Conservation (phyloP, 164 flowering plant species). For the Dillenia turbinata region DNA sequence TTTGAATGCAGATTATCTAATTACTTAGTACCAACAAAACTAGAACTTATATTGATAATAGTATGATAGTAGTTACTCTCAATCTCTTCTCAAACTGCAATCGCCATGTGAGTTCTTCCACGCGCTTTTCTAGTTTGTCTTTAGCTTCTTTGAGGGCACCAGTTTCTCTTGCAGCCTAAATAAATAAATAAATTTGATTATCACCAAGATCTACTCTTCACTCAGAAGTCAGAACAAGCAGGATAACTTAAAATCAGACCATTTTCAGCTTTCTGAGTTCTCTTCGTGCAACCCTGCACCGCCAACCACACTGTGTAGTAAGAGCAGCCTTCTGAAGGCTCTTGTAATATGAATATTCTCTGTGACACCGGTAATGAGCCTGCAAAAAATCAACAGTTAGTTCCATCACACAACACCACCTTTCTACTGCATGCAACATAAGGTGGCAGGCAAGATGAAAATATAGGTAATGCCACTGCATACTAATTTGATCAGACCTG, state of each 20-base stretch:
- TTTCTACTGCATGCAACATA: background rate
- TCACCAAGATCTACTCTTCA: background rate
- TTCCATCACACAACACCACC: background rate
- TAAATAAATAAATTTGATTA: slow-evolving; percentile 8
- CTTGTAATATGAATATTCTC: slow-evolving; percentile 70
- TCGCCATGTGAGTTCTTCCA: slow-evolving; percentile 99
- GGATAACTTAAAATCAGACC: slow-evolving; percentile 37
- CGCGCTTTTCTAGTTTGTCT: slow-evolving; percentile 96
- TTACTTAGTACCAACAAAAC: background rate
- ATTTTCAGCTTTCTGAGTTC: slow-evolving; percentile 89
- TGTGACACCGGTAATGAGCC: slow-evolving; percentile 71
- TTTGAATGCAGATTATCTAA: background rate
- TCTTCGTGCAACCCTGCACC: slow-evolving; percentile 74
- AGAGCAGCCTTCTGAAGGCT: slow-evolving; percentile 74
- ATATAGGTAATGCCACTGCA: no score
- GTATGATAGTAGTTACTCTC: slow-evolving; percentile 42
- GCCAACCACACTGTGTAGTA: slow-evolving; percentile 92
- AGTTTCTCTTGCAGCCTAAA: slow-evolving; percentile 95
- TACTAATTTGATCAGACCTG: slow-evolving; percentile 44
- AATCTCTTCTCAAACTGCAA: slow-evolving; percentile 88
- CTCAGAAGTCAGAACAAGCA: background rate
- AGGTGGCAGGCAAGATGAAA: background rate
- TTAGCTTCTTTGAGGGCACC: slow-evolving; percentile 98
- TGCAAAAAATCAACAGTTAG: slow-evolving; percentile 28
- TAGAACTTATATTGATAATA: background rate